These are phyloP conservation scores for Candida nanaspora DNA, from an alignment of 805 yeast genomes.

Conservation along the genomic window DNA sequence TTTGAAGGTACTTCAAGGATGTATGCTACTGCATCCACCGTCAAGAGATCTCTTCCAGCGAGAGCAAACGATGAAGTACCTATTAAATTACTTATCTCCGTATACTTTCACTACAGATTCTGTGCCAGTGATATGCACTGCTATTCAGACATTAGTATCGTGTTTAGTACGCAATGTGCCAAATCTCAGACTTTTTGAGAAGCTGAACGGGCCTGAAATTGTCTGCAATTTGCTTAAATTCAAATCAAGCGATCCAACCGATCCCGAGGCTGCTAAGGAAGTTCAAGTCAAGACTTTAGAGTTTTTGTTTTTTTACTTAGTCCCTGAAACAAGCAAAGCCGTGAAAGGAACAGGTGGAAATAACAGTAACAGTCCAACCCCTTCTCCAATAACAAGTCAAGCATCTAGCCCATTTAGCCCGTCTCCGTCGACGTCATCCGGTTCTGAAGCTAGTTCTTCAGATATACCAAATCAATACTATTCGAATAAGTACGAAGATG, in stretches of 20 bases:
- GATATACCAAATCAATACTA: not conserved
- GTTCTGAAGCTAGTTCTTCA: too few species aligned
- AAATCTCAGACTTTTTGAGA: slow-evolving; percentile 56
- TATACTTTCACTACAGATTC: slow-evolving; percentile 7
- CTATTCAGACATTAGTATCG: slow-evolving; percentile 51
- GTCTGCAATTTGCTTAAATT: slow-evolving; percentile 39
- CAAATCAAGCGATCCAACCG: slow-evolving; percentile 1
- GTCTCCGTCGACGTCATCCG: too few species aligned
- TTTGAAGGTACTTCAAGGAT: slow-evolving; percentile 47
- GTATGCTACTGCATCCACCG: slow-evolving; percentile 49
- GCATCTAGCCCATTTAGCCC: too few species aligned
- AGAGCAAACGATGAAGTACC: slow-evolving; percentile 29
- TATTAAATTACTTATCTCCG: slow-evolving; percentile 19
- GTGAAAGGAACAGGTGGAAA: not conserved
- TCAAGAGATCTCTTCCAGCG: slow-evolving; percentile 44
- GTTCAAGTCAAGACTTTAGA: slow-evolving; percentile 61
- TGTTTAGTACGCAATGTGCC: slow-evolving; percentile 47
- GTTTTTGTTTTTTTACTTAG: slow-evolving; percentile 59
- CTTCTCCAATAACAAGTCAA: too few species aligned
- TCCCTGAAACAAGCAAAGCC: slow-evolving; percentile 41
- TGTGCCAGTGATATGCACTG: slow-evolving; percentile 25
- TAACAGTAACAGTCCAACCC: not conserved
- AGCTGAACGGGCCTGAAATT: slow-evolving; percentile 43
- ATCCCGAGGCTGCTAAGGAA: slow-evolving; percentile 34
- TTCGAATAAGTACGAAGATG: slow-evolving; percentile 10